Base-by-base conservation (phyloP, 176 grass and related monocot species). In the Phoenix dactylifera region DNA sequence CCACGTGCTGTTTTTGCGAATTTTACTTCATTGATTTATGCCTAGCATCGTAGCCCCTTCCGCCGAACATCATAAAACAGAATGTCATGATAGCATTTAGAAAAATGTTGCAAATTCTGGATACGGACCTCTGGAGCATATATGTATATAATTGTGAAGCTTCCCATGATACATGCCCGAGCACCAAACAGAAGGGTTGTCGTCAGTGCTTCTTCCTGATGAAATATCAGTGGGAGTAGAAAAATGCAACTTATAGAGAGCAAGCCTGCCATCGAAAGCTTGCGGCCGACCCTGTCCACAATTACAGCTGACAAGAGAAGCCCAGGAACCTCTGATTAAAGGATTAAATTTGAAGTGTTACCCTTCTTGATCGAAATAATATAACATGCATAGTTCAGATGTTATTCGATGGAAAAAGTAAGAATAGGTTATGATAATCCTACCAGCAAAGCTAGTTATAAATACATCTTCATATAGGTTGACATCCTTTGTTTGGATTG, bases 401-500 rank as follows among this genome's bases (percentile, higher is more conserved):
- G 32, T 35, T 35, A 35, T 35, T 35, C 32, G 0, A 35, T 10
- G 7, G 32, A 30, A 26, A 55, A 55, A 20, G 7, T 52, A 24
- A 12, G 15, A 50, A 55, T 17, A 66, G 17, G 48, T 57, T 12
- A 3, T 26, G 58, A 58, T 6, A 52, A 24, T 74, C 79, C 22
- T 72, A 97, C 92, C 92, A 63, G 92, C 87, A 80, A 97, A 91
- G 71, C 87, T 97, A 52, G 92, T 91, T 56, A 97, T 80, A 64
- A 97, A 91, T 51, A 97, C 92, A 50, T 88, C 86, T 61, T 82
- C 90, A 72, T 97, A 97, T 22, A 97, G 70, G 64, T 68, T 82
- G 24, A 77, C 67, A 18, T 85, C 65, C 72, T 82, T 80, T 30
- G 80, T 71, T 54, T 90, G 75, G 20, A 63, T 55, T 1, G 81